Conservation (phyloP, 2,329 filamentous ascomycete species). For the Sporothrix variecibatus region DNA sequence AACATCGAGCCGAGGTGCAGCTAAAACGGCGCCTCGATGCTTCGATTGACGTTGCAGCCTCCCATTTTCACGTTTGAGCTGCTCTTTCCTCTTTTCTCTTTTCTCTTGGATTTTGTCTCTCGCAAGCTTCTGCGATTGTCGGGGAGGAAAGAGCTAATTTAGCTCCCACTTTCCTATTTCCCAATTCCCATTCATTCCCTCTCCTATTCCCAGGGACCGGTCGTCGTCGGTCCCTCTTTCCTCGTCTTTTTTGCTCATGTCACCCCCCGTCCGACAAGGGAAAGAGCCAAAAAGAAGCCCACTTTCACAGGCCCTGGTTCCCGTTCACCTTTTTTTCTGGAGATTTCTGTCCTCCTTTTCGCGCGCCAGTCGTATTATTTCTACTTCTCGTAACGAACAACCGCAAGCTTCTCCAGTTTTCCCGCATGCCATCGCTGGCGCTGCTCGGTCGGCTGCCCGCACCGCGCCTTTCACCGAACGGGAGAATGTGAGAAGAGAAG, state of each 20-base stretch:
- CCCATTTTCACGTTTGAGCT: neutral
- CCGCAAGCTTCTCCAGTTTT: conserved; percentile 20
- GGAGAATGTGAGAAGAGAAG: neutral
- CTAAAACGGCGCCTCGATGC: conserved; percentile 11
- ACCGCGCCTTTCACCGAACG: conserved; percentile 5
- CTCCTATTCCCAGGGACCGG: conserved; percentile 7
- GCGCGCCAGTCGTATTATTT: neutral
- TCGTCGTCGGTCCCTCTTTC: conserved; percentile 10
- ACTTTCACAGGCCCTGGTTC: conserved; percentile 16
- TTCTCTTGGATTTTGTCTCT: no score
- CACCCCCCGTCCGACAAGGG: neutral
- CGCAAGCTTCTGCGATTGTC: neutral
- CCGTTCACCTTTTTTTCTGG: neutral
- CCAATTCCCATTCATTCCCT: conserved; percentile 5
- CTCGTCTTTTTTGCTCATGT: neutral
- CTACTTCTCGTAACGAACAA: conserved; percentile 19
- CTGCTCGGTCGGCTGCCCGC: conserved; percentile 19
- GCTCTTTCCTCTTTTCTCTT: neutral
- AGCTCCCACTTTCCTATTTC: conserved; percentile 20
- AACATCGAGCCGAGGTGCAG: conserved; percentile 24
- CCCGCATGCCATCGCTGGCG: neutral
- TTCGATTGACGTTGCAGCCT: conserved; percentile 19
- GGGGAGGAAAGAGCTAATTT: conserved; percentile 14
- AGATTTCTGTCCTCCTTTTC: neutral
- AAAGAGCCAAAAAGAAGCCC: conserved; percentile 1